A percentile compares a stretch with the other conserved stretches of the same genome.
Conservation (phyloP, 2,329 filamentous ascomycete genomes). For the Sclerotinia borealis region DNA sequence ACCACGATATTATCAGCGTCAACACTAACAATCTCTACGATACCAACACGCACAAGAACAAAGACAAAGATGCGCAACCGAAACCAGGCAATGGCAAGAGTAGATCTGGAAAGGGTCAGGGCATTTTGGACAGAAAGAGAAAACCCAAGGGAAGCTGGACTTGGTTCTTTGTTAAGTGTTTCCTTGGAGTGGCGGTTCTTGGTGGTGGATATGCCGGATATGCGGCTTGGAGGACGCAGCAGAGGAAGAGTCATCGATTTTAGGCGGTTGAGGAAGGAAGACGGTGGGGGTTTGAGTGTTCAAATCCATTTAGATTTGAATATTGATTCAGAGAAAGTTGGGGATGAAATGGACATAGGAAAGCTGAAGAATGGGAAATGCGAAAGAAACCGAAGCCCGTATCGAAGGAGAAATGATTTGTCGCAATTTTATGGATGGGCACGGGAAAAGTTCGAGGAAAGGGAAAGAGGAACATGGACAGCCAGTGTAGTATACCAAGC, state of each 20-base stretch:
- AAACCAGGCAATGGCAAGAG: background rate
- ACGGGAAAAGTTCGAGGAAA: background rate
- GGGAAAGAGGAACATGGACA: background rate
- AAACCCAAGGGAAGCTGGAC: constrained; percentile 49
- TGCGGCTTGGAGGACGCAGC: constrained; percentile 64
- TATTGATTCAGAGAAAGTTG: background rate
- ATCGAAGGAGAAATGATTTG: background rate
- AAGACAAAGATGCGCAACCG: background rate
- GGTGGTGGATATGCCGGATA: constrained; percentile 79
- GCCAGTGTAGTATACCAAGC: background rate
- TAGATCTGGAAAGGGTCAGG: constrained; percentile 14
- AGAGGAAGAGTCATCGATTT: constrained; percentile 31
- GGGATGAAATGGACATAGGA: background rate
- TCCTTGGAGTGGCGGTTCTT: constrained; percentile 65
- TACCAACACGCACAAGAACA: constrained; percentile 37
- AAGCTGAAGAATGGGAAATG: background rate
- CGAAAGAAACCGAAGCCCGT: background rate
- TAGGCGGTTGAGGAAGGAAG: constrained; percentile 16
- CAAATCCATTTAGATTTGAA: background rate
- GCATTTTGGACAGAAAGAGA: constrained; percentile 19
- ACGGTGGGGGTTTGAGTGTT: background rate
- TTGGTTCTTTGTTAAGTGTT: constrained; percentile 74
- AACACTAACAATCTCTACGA: constrained; percentile 84
- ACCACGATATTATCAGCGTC: constrained; percentile 92
- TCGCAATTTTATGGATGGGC: background rate